Evolutionary conservation across 345 rosid species (phyloP).

Genomic region (Crucihimalaya himalaica): DNA sequence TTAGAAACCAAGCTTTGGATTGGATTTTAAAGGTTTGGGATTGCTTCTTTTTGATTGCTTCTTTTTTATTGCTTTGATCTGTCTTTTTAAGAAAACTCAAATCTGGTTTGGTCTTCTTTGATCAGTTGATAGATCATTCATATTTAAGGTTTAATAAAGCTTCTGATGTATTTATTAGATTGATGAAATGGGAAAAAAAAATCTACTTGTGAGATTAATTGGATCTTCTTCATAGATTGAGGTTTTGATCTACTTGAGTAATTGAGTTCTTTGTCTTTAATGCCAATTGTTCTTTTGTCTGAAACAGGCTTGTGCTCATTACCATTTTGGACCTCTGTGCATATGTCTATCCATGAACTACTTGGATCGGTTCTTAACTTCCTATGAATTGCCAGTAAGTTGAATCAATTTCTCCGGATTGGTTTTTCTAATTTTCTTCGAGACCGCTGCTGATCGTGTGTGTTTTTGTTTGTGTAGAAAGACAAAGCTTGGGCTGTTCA

Average conservation of each 20-base stretch:
- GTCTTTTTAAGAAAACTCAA: background rate
- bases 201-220: background rate
- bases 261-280: slow-evolving; percentile 23
- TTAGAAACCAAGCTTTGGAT: slow-evolving; percentile 61
- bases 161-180: slow-evolving; percentile 8
- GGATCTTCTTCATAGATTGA: slow-evolving; percentile 33
- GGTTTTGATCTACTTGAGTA: slow-evolving; percentile 24
- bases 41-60: slow-evolving; percentile 1
- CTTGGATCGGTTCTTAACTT: slow-evolving; percentile 69
- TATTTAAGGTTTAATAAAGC: background rate
- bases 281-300: slow-evolving; percentile 18
- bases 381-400: slow-evolving; percentile 72
- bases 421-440: background rate
- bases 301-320: slow-evolving; percentile 63
- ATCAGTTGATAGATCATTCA: slow-evolving; percentile 28
- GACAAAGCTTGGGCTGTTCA: slow-evolving; percentile 67
- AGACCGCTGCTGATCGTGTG: background rate
- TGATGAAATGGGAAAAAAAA: background rate
- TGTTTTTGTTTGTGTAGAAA: slow-evolving; percentile 42
- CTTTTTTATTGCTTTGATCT: slow-evolving; percentile 6
- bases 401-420: slow-evolving; percentile 9
- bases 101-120: slow-evolving; percentile 21
- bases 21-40: slow-evolving; percentile 66
- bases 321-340: slow-evolving; percentile 56
- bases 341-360: slow-evolving; percentile 61